Percentiles rank a stretch among this genome's conserved stretches.
These are phyloP conservation scores for Harringtonia aguacate DNA, from an alignment of 2,329 filamentous ascomycete species.

Conservation along the genomic window DNA sequence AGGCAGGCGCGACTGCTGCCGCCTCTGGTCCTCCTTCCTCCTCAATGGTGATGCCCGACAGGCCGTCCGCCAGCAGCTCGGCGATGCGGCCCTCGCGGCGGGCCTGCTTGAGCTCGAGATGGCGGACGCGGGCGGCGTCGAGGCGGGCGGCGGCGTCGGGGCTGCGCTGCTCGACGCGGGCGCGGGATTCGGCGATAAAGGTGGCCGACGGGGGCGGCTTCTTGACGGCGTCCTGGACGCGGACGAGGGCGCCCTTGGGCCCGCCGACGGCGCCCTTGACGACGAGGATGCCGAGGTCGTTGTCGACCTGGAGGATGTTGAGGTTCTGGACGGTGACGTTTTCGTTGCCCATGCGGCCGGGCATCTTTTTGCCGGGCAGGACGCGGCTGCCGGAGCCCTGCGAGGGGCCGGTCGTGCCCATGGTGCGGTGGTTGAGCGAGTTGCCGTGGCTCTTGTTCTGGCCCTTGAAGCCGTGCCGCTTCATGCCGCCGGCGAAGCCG, in stretches of 20 bases:
- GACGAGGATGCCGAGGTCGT: slow-evolving; percentile 76
- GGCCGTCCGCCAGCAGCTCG: slow-evolving; percentile 16
- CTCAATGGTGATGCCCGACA: slow-evolving; percentile 1
- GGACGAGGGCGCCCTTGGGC: slow-evolving; percentile 76
- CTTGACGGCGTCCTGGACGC: slow-evolving; percentile 84
- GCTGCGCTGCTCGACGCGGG: slow-evolving; percentile 34
- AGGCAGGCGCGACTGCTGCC: background rate
- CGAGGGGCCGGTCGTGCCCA: slow-evolving; percentile 80
- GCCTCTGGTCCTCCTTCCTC: background rate
- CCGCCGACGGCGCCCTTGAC: slow-evolving; percentile 81
- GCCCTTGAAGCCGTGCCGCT: slow-evolving; percentile 80
- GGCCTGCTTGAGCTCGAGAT: slow-evolving; percentile 43
- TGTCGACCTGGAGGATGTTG: slow-evolving; percentile 78
- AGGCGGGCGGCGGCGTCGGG: slow-evolving; percentile 33
- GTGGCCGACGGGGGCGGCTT: slow-evolving; percentile 50
- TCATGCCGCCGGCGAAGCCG: slow-evolving; percentile 97
- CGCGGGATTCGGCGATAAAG: slow-evolving; percentile 34
- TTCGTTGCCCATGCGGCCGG: slow-evolving; percentile 87
- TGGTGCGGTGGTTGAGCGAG: slow-evolving; percentile 83
- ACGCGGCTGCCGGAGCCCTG: slow-evolving; percentile 92
- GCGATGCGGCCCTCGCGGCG: slow-evolving; percentile 29
- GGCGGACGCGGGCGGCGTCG: slow-evolving; percentile 35
- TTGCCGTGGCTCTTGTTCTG: slow-evolving; percentile 92
- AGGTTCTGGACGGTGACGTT: slow-evolving; percentile 86
- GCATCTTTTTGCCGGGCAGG: slow-evolving; percentile 94